Percentiles rank a stretch among this genome's conserved stretches.
Evolutionary conservation across 371 early-diverging fungal species (phyloP).

Genomic region (Fennellomyces sp.): DNA sequence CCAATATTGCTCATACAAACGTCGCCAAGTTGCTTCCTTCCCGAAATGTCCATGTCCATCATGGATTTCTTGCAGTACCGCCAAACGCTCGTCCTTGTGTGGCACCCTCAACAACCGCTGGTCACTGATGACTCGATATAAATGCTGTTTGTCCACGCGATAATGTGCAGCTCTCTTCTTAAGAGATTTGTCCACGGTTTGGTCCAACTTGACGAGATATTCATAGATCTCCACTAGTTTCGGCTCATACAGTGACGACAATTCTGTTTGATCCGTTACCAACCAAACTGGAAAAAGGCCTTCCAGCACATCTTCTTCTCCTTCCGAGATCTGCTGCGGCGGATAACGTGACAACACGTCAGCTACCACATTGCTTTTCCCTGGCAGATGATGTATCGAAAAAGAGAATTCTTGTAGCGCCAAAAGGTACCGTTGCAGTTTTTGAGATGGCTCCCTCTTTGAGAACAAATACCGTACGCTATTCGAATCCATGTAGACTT

Average conservation of each 20-base stretch:
- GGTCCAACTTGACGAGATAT: neutral
- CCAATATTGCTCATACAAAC: slow-evolving; percentile 4
- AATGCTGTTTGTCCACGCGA: neutral
- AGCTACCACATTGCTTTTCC: slow-evolving; percentile 9
- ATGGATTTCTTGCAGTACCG: neutral
- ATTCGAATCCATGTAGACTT: neutral
- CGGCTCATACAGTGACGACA: neutral
- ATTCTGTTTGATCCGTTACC: neutral
- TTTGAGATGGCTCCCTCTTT: neutral
- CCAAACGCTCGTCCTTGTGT: neutral
- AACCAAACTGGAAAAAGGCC: neutral
- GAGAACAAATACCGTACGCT: slow-evolving; percentile 2
- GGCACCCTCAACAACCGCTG: slow-evolving; percentile 4
- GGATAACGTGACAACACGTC: slow-evolving; percentile 15
- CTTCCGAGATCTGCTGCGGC: neutral
- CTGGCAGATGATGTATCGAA: slow-evolving; percentile 6
- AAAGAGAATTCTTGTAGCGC: slow-evolving; percentile 13
- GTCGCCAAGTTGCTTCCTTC: neutral
- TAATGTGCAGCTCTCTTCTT: neutral
- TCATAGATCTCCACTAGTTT: neutral
- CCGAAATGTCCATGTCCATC: slow-evolving; percentile 13
- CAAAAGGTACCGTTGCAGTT: slow-evolving; percentile 13
- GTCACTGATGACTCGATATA: neutral
- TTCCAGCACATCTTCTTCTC: neutral
- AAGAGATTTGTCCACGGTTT: neutral